These are phyloP conservation scores for Fusarium lateritium DNA, from an alignment of 2,329 filamentous ascomycete genomes.

Conservation along the genomic window DNA sequence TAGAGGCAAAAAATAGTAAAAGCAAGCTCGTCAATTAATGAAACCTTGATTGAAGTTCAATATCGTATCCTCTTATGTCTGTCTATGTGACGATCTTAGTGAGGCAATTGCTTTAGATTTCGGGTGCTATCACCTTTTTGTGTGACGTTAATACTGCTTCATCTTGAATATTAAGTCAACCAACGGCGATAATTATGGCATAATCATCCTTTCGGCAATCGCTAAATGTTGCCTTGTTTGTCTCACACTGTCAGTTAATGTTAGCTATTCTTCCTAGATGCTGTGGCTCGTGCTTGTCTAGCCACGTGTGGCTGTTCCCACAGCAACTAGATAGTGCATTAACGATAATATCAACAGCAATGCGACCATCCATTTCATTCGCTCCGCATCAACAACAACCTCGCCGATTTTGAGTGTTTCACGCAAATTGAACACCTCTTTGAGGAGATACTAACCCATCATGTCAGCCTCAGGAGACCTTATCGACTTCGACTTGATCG, in stretches of 20 bases:
- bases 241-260: not conserved
- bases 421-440: slow-evolving; percentile 27
- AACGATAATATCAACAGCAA: slow-evolving; percentile 27
- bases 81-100: not conserved
- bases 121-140: not conserved
- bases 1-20: slow-evolving; percentile 50
- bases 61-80: not conserved
- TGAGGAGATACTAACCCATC: slow-evolving; percentile 49
- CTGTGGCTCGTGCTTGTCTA: not conserved
- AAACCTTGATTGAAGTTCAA: slow-evolving; percentile 43
- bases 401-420: slow-evolving; percentile 25
- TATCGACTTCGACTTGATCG: slow-evolving; percentile 91
- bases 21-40: slow-evolving; percentile 44
- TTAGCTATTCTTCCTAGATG: not conserved
- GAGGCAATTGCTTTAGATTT: not conserved
- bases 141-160: not conserved
- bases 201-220: too few relatives aligned
- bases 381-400: slow-evolving; percentile 30
- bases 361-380: slow-evolving; percentile 19
- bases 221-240: not conserved
- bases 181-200: not conserved
- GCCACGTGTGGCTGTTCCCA: slow-evolving; percentile 47
- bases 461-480: slow-evolving; percentile 68
- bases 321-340: slow-evolving; percentile 37
- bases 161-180: not conserved